These are phyloP conservation scores for Trypanosoma cruzi DNA, from an alignment of 208 protist genomes.

Conservation along the genomic window DNA sequence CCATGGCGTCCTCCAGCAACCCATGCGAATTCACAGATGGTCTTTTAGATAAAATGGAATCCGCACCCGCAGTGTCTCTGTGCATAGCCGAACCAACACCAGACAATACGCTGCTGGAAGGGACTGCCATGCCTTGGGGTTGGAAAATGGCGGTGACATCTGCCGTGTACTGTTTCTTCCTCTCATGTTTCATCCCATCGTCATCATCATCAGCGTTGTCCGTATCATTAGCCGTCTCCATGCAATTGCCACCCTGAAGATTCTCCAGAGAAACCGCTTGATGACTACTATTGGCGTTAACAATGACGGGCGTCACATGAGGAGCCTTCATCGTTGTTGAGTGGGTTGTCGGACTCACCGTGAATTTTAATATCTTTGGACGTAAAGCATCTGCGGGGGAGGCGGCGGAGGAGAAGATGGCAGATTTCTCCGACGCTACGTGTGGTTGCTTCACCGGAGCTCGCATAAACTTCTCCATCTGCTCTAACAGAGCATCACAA, in stretches of 20 bases:
- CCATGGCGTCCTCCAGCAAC: constrained; percentile 24
- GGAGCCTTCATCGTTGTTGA: not conserved
- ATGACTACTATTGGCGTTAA: no score
- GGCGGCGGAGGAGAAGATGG: no score
- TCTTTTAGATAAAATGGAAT: not conserved
- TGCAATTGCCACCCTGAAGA: not conserved
- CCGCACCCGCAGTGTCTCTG: not conserved
- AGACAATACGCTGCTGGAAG: not conserved
- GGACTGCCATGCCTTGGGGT: not conserved
- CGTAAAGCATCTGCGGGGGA: no score
- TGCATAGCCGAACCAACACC: no score
- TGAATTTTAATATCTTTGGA: no score
- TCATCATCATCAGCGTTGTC: not conserved
- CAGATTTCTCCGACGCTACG: no score
- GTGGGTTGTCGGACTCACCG: no score
- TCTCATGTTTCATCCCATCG: not conserved
- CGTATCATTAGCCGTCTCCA: not conserved
- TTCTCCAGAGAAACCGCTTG: not conserved
- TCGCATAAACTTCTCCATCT: not conserved
- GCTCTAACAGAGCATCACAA: not conserved
- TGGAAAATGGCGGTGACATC: not conserved
- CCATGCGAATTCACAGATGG: not conserved
- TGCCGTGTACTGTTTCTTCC: not conserved
- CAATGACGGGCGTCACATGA: not conserved
- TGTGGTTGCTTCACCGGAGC: no score